Evolutionary conservation across 2,329 filamentous ascomycete species (phyloP).

Genomic region (Trichoderma citrinoviride): DNA sequence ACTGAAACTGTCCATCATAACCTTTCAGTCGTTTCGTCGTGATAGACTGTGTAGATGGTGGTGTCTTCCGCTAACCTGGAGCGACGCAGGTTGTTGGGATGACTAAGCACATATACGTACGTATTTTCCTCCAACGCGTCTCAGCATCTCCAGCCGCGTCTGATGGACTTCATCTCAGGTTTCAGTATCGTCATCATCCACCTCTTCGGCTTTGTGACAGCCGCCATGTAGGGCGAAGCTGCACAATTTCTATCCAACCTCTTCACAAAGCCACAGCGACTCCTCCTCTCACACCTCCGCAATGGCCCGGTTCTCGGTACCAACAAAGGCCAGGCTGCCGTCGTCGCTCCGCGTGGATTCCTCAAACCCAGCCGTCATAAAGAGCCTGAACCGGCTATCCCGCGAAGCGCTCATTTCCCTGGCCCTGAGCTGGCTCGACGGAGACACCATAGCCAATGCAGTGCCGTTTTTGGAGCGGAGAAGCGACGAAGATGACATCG

Average conservation of each 20-base stretch:
- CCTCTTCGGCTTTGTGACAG: background rate
- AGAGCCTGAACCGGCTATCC: constrained; percentile 67
- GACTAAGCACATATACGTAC: background rate
- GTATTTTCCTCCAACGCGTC: constrained; percentile 9
- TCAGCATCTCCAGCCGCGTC: constrained; percentile 8
- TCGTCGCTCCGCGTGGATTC: constrained; percentile 67
- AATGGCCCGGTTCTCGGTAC: constrained; percentile 62
- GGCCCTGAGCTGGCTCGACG: constrained; percentile 73
- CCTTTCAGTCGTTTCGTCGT: too few species aligned
- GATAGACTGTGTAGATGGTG: too few species aligned
- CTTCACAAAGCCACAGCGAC: background rate
- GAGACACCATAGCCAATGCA: constrained; percentile 59
- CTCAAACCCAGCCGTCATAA: constrained; percentile 61
- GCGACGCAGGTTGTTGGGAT: background rate
- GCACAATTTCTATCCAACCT: background rate
- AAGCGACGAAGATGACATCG: constrained; percentile 41
- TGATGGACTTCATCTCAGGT: background rate
- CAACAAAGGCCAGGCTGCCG: constrained; percentile 69
- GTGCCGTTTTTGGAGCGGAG: constrained; percentile 34
- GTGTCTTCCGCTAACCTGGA: too few species aligned
- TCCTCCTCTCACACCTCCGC: background rate
- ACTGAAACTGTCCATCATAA: too few species aligned
- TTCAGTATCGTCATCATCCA: background rate
- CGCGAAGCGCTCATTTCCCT: constrained; percentile 70
- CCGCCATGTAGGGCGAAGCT: constrained; percentile 14